A percentile compares a stretch with the other conserved stretches of the same genome.
phyloP scores from a whole-genome alignment of 805 yeast species.

The Priceomyces melissophilus region DNA sequence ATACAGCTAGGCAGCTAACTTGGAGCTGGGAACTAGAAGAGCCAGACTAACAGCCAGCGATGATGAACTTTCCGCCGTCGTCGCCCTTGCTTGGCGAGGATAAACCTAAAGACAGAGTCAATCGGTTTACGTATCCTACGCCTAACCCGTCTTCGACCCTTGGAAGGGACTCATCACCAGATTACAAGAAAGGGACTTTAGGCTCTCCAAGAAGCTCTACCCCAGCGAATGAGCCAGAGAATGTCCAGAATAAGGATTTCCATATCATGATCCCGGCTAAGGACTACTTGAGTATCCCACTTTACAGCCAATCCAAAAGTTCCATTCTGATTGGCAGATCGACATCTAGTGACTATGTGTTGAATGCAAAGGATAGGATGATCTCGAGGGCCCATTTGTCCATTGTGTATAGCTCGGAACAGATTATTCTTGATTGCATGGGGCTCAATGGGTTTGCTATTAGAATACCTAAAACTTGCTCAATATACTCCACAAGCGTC shows the following conservation, averaged over 20 bases:
- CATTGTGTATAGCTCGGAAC: conserved; percentile 40
- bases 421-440: conserved; percentile 59
- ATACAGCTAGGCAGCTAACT: not conserved
- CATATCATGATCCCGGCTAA: conserved; percentile 33
- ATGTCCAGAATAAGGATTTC: conserved; percentile 22
- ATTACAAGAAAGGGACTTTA: conserved; percentile 2
- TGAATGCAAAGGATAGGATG: conserved; percentile 48
- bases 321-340: conserved; percentile 61
- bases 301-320: conserved; percentile 33
- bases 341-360: conserved; percentile 48
- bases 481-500: conserved; percentile 22
- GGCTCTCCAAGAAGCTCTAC: not conserved
- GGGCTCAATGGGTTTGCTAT: conserved; percentile 82
- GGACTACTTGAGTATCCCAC: conserved; percentile 32
- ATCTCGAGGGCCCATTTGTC: conserved; percentile 68
- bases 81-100: conserved; percentile 41
- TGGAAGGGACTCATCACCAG: conserved; percentile 42
- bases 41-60: not conserved
- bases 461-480: conserved; percentile 52
- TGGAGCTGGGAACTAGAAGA: not conserved
- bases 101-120: conserved; percentile 12
- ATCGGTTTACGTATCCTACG: conserved; percentile 49
- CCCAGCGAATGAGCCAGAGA: not conserved
- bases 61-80: conserved; percentile 46
- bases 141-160: conserved; percentile 63